These are phyloP conservation scores for Sarocladium kiliense DNA, from an alignment of 2,329 filamentous ascomycete species.

Conservation along the genomic window DNA sequence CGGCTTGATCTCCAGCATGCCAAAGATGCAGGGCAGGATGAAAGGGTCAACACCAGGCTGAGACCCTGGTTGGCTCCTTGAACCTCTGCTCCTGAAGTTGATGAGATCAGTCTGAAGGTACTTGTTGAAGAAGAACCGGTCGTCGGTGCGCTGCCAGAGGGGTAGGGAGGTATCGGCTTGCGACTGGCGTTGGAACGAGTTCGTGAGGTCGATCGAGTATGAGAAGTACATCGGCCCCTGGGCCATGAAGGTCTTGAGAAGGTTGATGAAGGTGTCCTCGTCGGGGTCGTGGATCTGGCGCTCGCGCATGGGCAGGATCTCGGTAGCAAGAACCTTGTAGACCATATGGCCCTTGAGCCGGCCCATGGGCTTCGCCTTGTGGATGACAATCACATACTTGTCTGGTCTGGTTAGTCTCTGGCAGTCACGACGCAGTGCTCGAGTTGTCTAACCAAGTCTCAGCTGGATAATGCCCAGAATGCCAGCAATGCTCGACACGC, in stretches of 20 bases:
- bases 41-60: conserved; percentile 82
- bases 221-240: conserved; percentile 95
- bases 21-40: conserved; percentile 92
- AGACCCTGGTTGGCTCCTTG: conserved; percentile 58
- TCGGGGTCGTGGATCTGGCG: conserved; percentile 86
- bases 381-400: conserved; percentile 96
- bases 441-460: conserved; percentile 62
- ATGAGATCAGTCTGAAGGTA: conserved; percentile 90
- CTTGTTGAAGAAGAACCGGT: conserved; percentile 98
- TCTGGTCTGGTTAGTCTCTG: conserved; percentile 38
- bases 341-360: conserved; percentile 93
- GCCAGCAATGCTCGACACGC: conserved; percentile 87
- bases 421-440: not conserved
- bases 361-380: conserved; percentile 86
- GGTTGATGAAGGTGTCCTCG: conserved; percentile 82
- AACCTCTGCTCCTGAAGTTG: conserved; percentile 67
- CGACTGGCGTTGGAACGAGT: conserved; percentile 91
- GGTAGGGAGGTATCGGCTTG: conserved; percentile 66
- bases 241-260: conserved; percentile 78
- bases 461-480: conserved; percentile 93
- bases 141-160: conserved; percentile 87
- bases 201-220: conserved; percentile 94
- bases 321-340: conserved; percentile 86
- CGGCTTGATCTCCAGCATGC: conserved; percentile 86
- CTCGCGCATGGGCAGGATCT: conserved; percentile 91